Evolutionary conservation across 352 stramenopile species (phyloP).

Genomic region (Phytophthora colocasiae): DNA sequence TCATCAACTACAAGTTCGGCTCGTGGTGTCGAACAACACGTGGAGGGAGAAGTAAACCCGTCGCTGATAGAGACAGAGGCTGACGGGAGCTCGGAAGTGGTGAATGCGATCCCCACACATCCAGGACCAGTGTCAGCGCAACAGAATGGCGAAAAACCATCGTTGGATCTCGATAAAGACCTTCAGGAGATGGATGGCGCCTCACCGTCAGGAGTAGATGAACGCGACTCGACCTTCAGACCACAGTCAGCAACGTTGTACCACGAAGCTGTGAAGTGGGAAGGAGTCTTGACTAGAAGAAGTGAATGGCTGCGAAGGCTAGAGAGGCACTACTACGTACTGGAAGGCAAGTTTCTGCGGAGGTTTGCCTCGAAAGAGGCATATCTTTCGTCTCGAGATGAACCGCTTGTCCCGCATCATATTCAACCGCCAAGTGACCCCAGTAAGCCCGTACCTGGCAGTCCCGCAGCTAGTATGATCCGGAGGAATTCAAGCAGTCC

Average conservation of each 20-base stretch:
- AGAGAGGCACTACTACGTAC: conserved; percentile 89
- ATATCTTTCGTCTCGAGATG: conserved; percentile 79
- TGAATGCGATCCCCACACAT: conserved; percentile 12
- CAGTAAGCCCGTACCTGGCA: conserved; percentile 40
- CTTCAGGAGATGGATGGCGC: conserved; percentile 16
- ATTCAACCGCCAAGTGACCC: conserved; percentile 44
- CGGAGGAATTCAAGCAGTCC: conserved; percentile 53
- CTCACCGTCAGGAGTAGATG: conserved; percentile 39
- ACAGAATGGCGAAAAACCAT: conserved; percentile 28
- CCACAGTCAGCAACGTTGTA: conserved; percentile 74
- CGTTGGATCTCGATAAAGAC: conserved; percentile 35
- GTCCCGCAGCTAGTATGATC: conserved; percentile 40
- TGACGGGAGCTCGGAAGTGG: not conserved
- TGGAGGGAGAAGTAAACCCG: conserved; percentile 13
- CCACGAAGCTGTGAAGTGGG: conserved; percentile 86
- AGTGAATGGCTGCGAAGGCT: conserved; percentile 85
- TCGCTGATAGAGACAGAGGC: conserved; percentile 14
- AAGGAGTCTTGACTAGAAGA: conserved; percentile 79
- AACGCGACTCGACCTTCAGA: conserved; percentile 50
- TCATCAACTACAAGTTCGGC: conserved; percentile 50
- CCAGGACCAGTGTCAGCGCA: conserved; percentile 10
- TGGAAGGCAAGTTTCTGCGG: conserved; percentile 86
- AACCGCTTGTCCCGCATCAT: conserved; percentile 67
- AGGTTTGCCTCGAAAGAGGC: conserved; percentile 87
- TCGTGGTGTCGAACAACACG: conserved; percentile 15